A percentile compares a stretch with the other conserved stretches of the same genome.
phyloP scores from a whole-genome alignment of 805 yeast species.

The Lachancea fermentati region DNA sequence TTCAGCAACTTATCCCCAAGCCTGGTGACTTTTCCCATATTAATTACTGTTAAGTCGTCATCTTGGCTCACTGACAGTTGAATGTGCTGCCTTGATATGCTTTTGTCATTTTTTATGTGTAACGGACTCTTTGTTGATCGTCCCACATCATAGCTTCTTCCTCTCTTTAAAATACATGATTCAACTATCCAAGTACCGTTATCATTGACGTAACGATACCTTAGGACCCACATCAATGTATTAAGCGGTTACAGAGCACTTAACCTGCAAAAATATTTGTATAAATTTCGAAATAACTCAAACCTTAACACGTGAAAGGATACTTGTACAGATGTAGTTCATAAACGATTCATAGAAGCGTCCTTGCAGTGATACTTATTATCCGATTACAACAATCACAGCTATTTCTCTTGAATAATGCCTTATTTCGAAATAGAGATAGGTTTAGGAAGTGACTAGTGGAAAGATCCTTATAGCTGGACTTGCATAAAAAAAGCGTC shows the following conservation, averaged over 20 bases:
- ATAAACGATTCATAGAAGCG: no score
- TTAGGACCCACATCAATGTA: slow-evolving; percentile 23
- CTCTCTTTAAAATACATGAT: slow-evolving; percentile 16
- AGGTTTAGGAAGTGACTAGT: no score
- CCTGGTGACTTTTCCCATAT: slow-evolving; percentile 29
- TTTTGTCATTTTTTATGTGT: slow-evolving; percentile 29
- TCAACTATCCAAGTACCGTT: slow-evolving; percentile 14
- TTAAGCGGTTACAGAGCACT: background rate
- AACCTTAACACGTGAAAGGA: no score
- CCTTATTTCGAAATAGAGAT: no score
- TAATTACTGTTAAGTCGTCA: slow-evolving; percentile 8
- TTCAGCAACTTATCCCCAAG: slow-evolving; percentile 16
- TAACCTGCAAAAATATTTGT: no score
- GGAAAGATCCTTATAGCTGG: no score
- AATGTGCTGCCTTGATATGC: slow-evolving; percentile 31
- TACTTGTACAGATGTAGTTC: no score
- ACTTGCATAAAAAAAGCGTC: no score
- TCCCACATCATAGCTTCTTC: slow-evolving; percentile 20
- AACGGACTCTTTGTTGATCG: slow-evolving; percentile 28
- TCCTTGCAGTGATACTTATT: no score
- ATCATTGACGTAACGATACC: slow-evolving; percentile 18
- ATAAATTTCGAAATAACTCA: no score
- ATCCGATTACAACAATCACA: no score
- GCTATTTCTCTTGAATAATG: no score
- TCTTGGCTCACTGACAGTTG: slow-evolving; percentile 8